Base-by-base conservation (phyloP, 73 alveolate species). In the Stentor roeselii region DNA sequence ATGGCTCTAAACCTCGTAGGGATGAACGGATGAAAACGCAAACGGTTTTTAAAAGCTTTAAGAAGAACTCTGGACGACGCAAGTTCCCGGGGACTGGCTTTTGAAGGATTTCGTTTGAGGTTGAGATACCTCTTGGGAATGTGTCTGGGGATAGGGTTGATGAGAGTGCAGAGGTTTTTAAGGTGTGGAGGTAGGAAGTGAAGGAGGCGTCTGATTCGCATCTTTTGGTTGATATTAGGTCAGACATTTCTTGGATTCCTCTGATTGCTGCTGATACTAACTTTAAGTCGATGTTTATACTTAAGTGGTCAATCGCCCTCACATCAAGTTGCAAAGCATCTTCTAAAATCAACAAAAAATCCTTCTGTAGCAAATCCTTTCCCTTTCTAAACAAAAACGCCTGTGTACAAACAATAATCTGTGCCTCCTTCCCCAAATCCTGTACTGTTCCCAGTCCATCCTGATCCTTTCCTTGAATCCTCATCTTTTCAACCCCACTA, bases 41-140 rank as follows among this genome's bases (percentile, higher is more conserved):
- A n/a, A 90, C 84, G 59, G 90, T 76, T 60, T 92, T 90, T 40
- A 87, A 38, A 74, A 86, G 87, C 36, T 82, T 77, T 31, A 90
- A 40, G 67, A 90, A 90, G 58, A 87, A 91, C 76, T 86, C 91
- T 1, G 95, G 93, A 37, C 87, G 86, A 38, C 93, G 82, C 32
- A 90, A 87, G 4, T 82, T 36, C 21, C 95, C 95, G 14, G 95
- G 95, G 40, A 90, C 89, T 3, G 92, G 83, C n/a, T 83, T 89
- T 36, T 60, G 42, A 3, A 90, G 31, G 4, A 86, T 89, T 34
- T 87, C 90, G 21, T 83, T 74, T 27, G 37, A 21, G 34, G 21
- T 21, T 27, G 41, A n/a, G 34, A 67, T 34, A 67, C 27, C 42
- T 32, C n/a, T 67, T 34, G 34, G 14, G n/a, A n/a, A n/a, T n/a